Base-by-base conservation (phyloP, 2,329 filamentous ascomycete species). In the Exophiala oligosperma region DNA sequence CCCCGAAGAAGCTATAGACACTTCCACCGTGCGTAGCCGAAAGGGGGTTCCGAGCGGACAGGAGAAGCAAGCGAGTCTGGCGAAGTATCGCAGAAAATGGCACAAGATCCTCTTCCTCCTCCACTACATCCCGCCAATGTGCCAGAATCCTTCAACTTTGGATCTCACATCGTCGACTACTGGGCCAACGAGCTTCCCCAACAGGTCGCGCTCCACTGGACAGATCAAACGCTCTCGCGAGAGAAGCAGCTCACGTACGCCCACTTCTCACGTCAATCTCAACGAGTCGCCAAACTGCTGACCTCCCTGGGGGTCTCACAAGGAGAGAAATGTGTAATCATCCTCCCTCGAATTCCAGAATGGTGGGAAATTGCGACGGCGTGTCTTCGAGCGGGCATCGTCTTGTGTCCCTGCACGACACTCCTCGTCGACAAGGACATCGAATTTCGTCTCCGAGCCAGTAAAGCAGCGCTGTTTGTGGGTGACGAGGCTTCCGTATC, bases 301-400 rank as follows among this genome's bases (percentile, higher is more conserved):
- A 54, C 64, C 8, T 62, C 69, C 4, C 64, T 74, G 5, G 69
- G 71, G 8, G 65, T 73, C 4, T 56, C 66, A 47, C 59, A 65
- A 35, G 73, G 73, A 17, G 72, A 76, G 49, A 71, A 67, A 38
- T 64, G 72, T 60, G 63, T 76, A 26, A 66, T 76, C 38, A 72
- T 76, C 32, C 65, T 73, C 40, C 71, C 72, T 4, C 63, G 74
- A 5, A 53, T 74, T 3, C 73, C 72, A 26, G 71, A 70, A 49
- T 75, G 74, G 71, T 76, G 73, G 74, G 73, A 76, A 57, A 70
- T 76, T 23, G 73, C 72, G 12, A 71, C 71, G 1, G 73, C 73
- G 21, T 68, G 68, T 35, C 61, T 76, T 12, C 67, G 73, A 14
- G 66, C 64, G 12, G 73, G 73, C 4, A 66, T 76, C 32, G 68